A percentile compares a stretch with the other conserved stretches of the same genome.
Conservation (phyloP, 257 asterid genomes). For the Solanum neorickii region DNA sequence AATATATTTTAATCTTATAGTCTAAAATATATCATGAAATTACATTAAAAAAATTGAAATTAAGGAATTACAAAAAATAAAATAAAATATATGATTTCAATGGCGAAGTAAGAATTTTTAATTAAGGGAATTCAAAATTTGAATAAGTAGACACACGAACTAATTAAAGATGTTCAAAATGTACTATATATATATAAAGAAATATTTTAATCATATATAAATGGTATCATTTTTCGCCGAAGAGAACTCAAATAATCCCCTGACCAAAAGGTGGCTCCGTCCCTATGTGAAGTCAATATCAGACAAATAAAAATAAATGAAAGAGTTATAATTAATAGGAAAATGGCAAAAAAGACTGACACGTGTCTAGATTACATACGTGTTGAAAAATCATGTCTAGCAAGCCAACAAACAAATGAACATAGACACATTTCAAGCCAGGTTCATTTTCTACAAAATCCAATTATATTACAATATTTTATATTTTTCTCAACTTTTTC, state of each 20-base stretch:
- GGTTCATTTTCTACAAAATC: slow-evolving; percentile 29
- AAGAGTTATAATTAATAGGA: background rate
- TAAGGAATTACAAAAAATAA: no score
- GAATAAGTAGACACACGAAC: background rate
- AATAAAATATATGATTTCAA: no score
- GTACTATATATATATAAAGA: no score
- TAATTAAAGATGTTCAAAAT: no score
- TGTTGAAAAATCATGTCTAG: background rate
- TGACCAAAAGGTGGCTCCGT: background rate
- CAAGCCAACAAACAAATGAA: slow-evolving; percentile 26
- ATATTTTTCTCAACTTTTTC: background rate
- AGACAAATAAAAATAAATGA: background rate
- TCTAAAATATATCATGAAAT: background rate
- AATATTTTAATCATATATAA: no score
- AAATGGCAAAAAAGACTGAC: background rate
- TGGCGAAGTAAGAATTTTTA: no score
- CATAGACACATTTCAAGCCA: slow-evolving; percentile 16
- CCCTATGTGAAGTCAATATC: background rate
- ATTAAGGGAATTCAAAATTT: background rate
- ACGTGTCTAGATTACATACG: background rate
- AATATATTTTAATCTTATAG: background rate
- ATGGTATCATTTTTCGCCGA: background rate
- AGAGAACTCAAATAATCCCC: background rate
- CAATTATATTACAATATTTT: background rate
- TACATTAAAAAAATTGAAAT: background rate